Evolutionary conservation across 352 stramenopile genomes (phyloP), one percentile per base, ranked within the genome.

Genomic region (Pythium folliculosum): DNA sequence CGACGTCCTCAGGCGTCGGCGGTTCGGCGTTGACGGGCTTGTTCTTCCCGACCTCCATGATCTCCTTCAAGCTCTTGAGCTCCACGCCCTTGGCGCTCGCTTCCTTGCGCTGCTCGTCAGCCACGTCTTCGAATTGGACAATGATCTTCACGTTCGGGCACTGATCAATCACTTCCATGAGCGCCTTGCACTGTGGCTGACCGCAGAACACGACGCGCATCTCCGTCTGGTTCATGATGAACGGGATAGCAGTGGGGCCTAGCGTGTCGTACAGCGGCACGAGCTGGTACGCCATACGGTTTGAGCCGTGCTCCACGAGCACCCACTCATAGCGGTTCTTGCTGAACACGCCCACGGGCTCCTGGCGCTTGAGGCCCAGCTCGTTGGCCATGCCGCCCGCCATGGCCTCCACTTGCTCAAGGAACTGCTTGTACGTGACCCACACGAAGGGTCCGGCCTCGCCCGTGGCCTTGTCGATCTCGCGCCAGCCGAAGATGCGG

Each of bases 201-300:
- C 68, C 84, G 55, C 81, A 92, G 64, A 93, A 86, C 32, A 92
- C 62, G 22, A 88, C 77, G 17, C 73, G 77, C 81, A 92, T 87
- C 58, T 88, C 75, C 0, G 86, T 90, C 50, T 93, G 82, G 72
- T 90, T 90, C 60, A 91, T 71, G 60, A 95, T 91, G 65, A 82
- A 91, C 47, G 83, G 80, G 52, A 95, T 78, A 30, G 81, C 78
- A 5, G 70, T 76, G 1, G 84, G 77, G 4, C 85, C 87, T 2
- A 95, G 74, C 21, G 85, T 95, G 65, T 95, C 85, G 70, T 94
- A 95, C n/a, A 95, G 75, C 50, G 84, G 84, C 60, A 91, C 81
- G 25, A 91, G 69, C 17, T 81, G 70, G 72, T 87, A 91, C 43
- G 76, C 63, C 80, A 89, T 90, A 73, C 85, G 85, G 58, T 84